Percentiles rank a stretch among this genome's conserved stretches.
These are phyloP conservation scores for Ogataea polymorpha DNA, from an alignment of 805 yeast species.

Conservation along the genomic window DNA sequence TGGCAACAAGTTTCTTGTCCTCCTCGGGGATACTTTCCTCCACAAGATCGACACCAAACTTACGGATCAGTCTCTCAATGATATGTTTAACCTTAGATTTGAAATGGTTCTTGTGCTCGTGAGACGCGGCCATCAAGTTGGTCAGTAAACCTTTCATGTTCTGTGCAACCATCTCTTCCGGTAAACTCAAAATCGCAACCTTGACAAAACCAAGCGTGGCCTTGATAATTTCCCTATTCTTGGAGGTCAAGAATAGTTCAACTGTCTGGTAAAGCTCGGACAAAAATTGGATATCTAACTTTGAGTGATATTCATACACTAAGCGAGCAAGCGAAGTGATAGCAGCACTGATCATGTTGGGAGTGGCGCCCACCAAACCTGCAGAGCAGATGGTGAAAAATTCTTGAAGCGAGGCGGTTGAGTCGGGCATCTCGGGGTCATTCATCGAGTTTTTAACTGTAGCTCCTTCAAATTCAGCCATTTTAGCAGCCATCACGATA, in stretches of 20 bases:
- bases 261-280: slow-evolving; percentile 81
- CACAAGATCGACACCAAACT: slow-evolving; percentile 85
- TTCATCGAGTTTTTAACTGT: slow-evolving; percentile 59
- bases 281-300: slow-evolving; percentile 56
- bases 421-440: slow-evolving; percentile 57
- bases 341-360: slow-evolving; percentile 96
- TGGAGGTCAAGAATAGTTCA: slow-evolving; percentile 85
- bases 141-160: slow-evolving; percentile 64
- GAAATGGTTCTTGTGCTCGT: slow-evolving; percentile 94
- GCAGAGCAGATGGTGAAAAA: slow-evolving; percentile 92
- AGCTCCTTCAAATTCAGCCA: slow-evolving; percentile 60
- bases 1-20: slow-evolving; percentile 76
- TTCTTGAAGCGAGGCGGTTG: slow-evolving; percentile 70
- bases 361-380: slow-evolving; percentile 90
- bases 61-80: slow-evolving; percentile 83
- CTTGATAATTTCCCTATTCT: slow-evolving; percentile 89
- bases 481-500: slow-evolving; percentile 74
- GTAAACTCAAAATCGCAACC: slow-evolving; percentile 79
- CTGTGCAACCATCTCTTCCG: slow-evolving; percentile 68
- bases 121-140: slow-evolving; percentile 86
- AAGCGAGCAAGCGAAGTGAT: slow-evolving; percentile 86
- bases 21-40: slow-evolving; percentile 86
- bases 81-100: slow-evolving; percentile 90
- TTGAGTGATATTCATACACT: slow-evolving; percentile 77
- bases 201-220: slow-evolving; percentile 93